Percentiles rank a stretch among this genome's conserved stretches.
Evolutionary conservation across 495 filamentous ascomycete genomes (phyloP).

Genomic region (Penicillium cinerascens): DNA sequence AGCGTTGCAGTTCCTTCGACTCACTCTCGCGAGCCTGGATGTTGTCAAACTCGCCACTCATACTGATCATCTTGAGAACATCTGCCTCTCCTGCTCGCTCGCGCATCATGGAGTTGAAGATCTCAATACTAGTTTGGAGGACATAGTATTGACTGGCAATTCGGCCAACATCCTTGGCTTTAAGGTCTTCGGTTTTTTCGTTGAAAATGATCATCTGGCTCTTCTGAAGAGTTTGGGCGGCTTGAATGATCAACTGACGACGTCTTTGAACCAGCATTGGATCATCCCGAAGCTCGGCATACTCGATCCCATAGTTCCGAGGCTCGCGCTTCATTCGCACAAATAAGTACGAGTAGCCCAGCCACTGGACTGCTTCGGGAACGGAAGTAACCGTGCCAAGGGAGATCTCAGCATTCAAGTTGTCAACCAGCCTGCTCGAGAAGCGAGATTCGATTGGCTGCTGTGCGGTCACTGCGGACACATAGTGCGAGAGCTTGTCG

Average conservation of each 20-base stretch:
- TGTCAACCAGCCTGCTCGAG: constrained; percentile 87
- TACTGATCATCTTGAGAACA: constrained; percentile 88
- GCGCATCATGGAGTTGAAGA: constrained; percentile 92
- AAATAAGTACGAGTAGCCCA: constrained; percentile 96
- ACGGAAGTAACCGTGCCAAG: constrained; percentile 94
- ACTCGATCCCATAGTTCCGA: constrained; percentile 92
- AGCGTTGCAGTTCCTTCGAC: constrained; percentile 65
- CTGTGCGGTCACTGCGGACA: constrained; percentile 89
- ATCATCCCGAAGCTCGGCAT: constrained; percentile 84
- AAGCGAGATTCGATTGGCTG: constrained; percentile 95
- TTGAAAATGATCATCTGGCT: constrained; percentile 99
- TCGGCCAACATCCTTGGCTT: constrained; percentile 87
- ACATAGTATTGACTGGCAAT: constrained; percentile 98
- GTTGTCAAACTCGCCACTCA: constrained; percentile 96
- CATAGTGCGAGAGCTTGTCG: constrained; percentile 89
- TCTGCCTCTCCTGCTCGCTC: constrained; percentile 80
- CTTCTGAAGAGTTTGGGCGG: constrained; percentile 77
- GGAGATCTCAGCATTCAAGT: constrained; percentile 91
- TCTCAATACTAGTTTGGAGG: constrained; percentile 83
- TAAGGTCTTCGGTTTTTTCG: constrained; percentile 83
- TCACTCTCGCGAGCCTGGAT: constrained; percentile 90
- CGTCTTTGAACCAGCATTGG: constrained; percentile 78
- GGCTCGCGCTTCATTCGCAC: constrained; percentile 94
- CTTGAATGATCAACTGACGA: constrained; percentile 78
- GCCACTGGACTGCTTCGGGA: constrained; percentile 91